Evolutionary conservation across 1,284 basidiomycete species (phyloP), one percentile per base, ranked within the genome.

Genomic region (Taiwanofungus camphoratus): DNA sequence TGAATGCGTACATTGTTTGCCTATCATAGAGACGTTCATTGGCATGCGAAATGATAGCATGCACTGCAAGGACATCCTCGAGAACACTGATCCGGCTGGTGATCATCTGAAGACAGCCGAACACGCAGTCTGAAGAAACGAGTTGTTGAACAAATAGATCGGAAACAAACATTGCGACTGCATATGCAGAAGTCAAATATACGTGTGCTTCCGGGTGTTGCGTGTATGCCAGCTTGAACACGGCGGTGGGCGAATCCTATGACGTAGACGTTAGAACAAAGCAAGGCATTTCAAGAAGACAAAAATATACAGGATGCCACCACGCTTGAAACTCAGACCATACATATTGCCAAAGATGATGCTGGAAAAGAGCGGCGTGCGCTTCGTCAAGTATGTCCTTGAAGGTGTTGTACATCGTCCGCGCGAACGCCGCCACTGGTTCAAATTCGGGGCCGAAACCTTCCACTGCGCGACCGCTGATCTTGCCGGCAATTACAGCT

Each of bases 231-330:
- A 35, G 26, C 13, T 34, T 49, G 16, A 24, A 44, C 19, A 56
- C 45, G 27, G 39, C 40, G 8, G 50, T 51, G 6, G 46, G 47
- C 12, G 42, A n/a, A 11, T 22, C 34, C 42, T 46, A 31, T 11
- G n/a, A 40, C 13, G 42, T 11, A 11, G 16, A 41, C 15, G 19
- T 41, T n/a, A 31, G 44, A 11, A 29, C 8, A 5, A 30, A 40
- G 13, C 24, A 33, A 19, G 18, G 44, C 21, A 32, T n/a, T 23
- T 8, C 23, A 38, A 19, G n/a, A 20, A 37, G 13, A 24, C n/a
- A 41, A 39, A 13, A 23, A 60, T 65, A 30, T 44, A 69, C 67
- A 26, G 56, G 44, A 36, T 58, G 53, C 67, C 66, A 69, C 42
- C 54, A 57, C 1, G 53, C 56, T 19, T 57, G 54, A 41, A 66